These are phyloP conservation scores for Metschnikowia drakensbergensis DNA, from an alignment of 805 yeast species.

Conservation along the genomic window DNA sequence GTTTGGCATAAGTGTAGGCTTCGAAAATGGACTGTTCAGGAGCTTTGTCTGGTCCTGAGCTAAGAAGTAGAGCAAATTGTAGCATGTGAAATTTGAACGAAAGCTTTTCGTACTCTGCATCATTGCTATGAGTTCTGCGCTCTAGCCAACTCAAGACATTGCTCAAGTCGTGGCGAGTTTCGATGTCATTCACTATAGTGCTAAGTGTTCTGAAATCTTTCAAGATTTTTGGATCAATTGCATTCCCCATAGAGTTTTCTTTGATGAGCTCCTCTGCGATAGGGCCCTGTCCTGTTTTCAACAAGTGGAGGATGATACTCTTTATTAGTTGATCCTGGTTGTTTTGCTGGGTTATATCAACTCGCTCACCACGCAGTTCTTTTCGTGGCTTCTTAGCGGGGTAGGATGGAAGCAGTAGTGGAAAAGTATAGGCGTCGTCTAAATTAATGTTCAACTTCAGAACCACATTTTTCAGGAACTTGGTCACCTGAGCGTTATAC, in stretches of 20 bases:
- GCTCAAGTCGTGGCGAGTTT: slow-evolving; percentile 28
- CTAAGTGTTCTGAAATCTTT: slow-evolving; percentile 27
- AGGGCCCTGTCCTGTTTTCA: slow-evolving; percentile 39
- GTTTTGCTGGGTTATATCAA: slow-evolving; percentile 15
- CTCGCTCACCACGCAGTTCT: not conserved
- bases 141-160: slow-evolving; percentile 34
- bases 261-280: slow-evolving; percentile 28
- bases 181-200: slow-evolving; percentile 33
- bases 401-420: slow-evolving; percentile 28
- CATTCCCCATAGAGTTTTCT: slow-evolving; percentile 20
- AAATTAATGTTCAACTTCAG: slow-evolving; percentile 22
- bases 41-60: slow-evolving; percentile 17
- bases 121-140: slow-evolving; percentile 13
- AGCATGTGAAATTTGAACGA: slow-evolving; percentile 41
- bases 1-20: slow-evolving; percentile 38
- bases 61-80: slow-evolving; percentile 32
- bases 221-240: slow-evolving; percentile 24
- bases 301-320: slow-evolving; percentile 36
- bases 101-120: slow-evolving; percentile 18
- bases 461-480: slow-evolving; percentile 32
- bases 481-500: slow-evolving; percentile 34
- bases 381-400: slow-evolving; percentile 17
- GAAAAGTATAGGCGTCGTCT: slow-evolving; percentile 42
- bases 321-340: slow-evolving; percentile 32
- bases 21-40: slow-evolving; percentile 19